These are phyloP conservation scores for Nitzschia putrida DNA, from an alignment of 108 stramenopile genomes.

Conservation along the genomic window DNA sequence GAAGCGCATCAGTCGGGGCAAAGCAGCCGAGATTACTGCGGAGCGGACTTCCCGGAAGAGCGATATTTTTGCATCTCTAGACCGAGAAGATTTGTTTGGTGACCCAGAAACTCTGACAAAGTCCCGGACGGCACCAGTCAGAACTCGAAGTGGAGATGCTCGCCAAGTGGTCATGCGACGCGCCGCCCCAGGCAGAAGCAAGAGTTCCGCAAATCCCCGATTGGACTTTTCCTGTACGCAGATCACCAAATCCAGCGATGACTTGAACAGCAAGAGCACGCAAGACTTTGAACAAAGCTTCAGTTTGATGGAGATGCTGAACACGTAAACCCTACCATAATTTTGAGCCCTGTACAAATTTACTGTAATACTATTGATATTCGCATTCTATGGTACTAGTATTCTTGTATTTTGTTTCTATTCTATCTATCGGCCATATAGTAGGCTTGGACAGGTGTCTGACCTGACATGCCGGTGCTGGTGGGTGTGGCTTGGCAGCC, in stretches of 20 bases:
- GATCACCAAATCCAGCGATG: neutral
- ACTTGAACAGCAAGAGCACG: neutral
- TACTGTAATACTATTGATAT: too few species aligned
- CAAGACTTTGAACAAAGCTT: neutral
- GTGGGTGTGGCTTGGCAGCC: neutral
- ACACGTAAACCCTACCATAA: too few species aligned
- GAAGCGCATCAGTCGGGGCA: conserved; percentile 17
- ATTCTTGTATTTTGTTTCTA: too few species aligned
- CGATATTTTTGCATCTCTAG: conserved; percentile 24
- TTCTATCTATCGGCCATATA: conserved; percentile 21
- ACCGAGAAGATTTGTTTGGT: conserved; percentile 2
- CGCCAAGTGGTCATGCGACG: neutral
- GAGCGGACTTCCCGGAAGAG: conserved; percentile 21
- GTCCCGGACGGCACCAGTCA: neutral
- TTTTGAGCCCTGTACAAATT: too few species aligned
- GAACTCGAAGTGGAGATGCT: neutral
- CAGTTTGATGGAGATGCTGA: neutral
- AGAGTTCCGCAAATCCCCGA: neutral
- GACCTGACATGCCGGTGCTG: neutral
- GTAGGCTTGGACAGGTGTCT: conserved; percentile 8
- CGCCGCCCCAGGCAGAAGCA: neutral
- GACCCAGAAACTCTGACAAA: neutral
- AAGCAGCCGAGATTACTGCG: neutral
- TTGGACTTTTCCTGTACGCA: neutral
- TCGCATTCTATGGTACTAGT: too few species aligned